Evolutionary conservation across 2,329 filamentous ascomycete species (phyloP), one percentile per base, ranked within the genome.

Genomic region (Leptographium flavum): DNA sequence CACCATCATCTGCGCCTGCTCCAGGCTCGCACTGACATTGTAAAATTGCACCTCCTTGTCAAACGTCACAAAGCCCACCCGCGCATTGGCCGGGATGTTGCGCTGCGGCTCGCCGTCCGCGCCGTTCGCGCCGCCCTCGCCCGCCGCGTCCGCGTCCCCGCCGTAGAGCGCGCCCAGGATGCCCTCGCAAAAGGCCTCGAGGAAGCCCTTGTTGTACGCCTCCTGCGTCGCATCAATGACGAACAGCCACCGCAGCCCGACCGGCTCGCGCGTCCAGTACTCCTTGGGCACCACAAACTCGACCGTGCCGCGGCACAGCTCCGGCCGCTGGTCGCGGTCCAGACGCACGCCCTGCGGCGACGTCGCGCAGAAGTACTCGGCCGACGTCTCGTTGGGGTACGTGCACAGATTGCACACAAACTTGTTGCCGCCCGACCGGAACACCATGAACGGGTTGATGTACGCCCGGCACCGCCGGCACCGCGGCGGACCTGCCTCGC

Each of bases 401-500:
- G 84, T 92, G 67, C 92, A 98, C 65, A 98, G 85, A 59, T 98
- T 98, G 68, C 92, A 98, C 43, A 94, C 87, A 60, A 94, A 93
- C 60, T 94, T 94, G 66, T 90, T 94, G 47, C 92, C 92, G 32
- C 90, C 90, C 15, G 83, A 82, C 48, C 83, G 77, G 71, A 98
- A 98, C 58, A 88, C 84, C 92, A 98, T 96, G 60, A 98, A 98
- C 2, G 92, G 92, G 58, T 98, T 98, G 66, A 98, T 93, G 64
- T 98, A 98, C 14, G 90, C 83, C 58, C 92, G 76, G 68, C 92
- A 98, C 65, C 92, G 75, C 56, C 86, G 79, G 64, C 92, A 98
- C 60, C 92, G 77, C 21, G 92, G 92, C 35, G 92, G 92, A 0
- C 92, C 92, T 33, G 68, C 67, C 36, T 95, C 87, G 41, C 92